Base-by-base conservation (phyloP, 768 basidiomycete genomes). In the Amanita inopinata region DNA sequence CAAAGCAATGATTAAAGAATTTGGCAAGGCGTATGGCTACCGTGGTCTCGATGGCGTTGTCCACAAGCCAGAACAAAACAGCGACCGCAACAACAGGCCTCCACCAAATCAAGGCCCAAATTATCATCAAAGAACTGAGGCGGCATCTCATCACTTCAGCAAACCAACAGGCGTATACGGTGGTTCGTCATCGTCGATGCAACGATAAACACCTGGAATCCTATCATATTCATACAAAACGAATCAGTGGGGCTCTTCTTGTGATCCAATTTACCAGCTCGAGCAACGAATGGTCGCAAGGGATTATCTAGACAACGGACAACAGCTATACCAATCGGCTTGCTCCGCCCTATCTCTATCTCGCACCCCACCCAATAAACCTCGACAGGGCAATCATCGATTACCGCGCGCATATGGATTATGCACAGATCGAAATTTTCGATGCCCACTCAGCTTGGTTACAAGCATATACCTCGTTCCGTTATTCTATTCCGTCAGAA, bases 1-100 rank as follows among this genome's bases (percentile, higher is more conserved):
- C 51, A 83, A 81, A 56, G 80, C 84, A 30, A 89, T 89, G 86
- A 76, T 89, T 54, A 77, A 73, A 51, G 86, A 89, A 54, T 82
- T 84, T 52, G 83, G 84, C 48, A 78, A 76, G 53, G 70, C 76
- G 24, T 78, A 80, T 59, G 82, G 80, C 8, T 89, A 88, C 62
- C 66, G 63, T 45, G 83, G 85, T 22, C 59, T 83, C 12, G 73
- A 77, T 14, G 83, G 83, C 12, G 76, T 80, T n/a, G 74, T 87
- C 24, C 78, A 75, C 10, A 82, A 81, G 53, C 79, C 80, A 4
- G 74, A 75, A 40, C 61, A 62, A 33, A 40, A 46, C 31, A 38
- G 37, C 24, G 45, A 40, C 14, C 45, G 36, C 23, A 40, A 20
- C 23, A 20, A 24, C 37, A 38, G 20, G 25, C 45, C 30, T 18